phyloP scores from a whole-genome alignment of 1,284 basidiomycete genomes.

The Cutaneotrichosporon daszewskae region DNA sequence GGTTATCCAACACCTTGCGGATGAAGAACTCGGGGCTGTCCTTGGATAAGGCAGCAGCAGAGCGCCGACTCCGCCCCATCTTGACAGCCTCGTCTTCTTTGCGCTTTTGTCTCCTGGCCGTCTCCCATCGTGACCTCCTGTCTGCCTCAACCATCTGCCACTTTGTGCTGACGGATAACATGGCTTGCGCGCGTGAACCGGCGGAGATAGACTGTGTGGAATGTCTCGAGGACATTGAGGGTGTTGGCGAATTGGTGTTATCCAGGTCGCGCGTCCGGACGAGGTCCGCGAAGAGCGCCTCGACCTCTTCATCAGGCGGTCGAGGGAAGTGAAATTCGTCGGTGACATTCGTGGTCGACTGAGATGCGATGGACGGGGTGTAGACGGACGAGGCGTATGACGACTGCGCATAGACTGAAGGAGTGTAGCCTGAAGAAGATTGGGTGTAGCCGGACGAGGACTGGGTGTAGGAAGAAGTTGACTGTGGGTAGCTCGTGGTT shows the following conservation, averaged over 20 bases:
- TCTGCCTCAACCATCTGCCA: conserved; percentile 87
- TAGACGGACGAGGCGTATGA: conserved; percentile 5
- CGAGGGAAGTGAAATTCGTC: conserved; percentile 36
- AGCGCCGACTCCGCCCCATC: conserved; percentile 50
- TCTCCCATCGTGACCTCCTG: conserved; percentile 65
- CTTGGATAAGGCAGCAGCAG: conserved; percentile 47
- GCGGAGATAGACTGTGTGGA: conserved; percentile 18
- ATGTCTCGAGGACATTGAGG: conserved; percentile 28
- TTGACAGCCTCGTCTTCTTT: conserved; percentile 54
- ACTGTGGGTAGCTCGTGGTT: neutral
- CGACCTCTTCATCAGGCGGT: conserved; percentile 69
- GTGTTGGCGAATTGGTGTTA: conserved; percentile 15
- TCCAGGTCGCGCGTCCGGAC: conserved; percentile 62
- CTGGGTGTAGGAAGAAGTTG: neutral
- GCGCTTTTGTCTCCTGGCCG: conserved; percentile 58
- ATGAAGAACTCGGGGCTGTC: conserved; percentile 65
- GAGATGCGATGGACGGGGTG: conserved; percentile 9
- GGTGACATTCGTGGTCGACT: conserved; percentile 2
- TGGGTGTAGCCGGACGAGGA: neutral
- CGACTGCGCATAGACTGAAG: conserved; percentile 3
- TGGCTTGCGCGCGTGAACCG: conserved; percentile 28
- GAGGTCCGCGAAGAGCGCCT: conserved; percentile 69
- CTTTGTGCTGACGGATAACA: conserved; percentile 73
- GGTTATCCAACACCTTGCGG: conserved; percentile 33
- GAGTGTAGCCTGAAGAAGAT: too few relatives aligned